These are phyloP conservation scores for Jamesozyma rosinii DNA, from an alignment of 805 yeast species.

Conservation along the genomic window DNA sequence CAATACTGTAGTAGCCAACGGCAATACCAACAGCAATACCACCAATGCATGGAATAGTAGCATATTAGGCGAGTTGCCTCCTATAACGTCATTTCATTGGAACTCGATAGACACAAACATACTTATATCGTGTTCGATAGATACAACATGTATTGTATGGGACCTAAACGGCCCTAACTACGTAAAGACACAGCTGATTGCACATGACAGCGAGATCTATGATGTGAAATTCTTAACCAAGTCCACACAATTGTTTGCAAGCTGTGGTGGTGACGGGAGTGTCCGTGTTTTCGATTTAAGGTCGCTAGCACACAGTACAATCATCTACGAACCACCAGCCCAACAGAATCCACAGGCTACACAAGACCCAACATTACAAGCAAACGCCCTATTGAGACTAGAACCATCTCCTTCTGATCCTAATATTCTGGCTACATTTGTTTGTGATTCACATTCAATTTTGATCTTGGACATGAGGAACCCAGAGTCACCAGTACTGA, in stretches of 20 bases:
- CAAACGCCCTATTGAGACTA: slow-evolving; percentile 60
- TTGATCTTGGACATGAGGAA: slow-evolving; percentile 73
- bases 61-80: slow-evolving; percentile 47
- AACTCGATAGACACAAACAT: slow-evolving; percentile 57
- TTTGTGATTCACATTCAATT: slow-evolving; percentile 56
- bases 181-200: slow-evolving; percentile 88
- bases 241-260: slow-evolving; percentile 65
- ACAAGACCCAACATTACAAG: slow-evolving; percentile 14
- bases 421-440: slow-evolving; percentile 76
- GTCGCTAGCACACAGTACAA: slow-evolving; percentile 85
- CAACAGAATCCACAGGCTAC: background rate
- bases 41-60: background rate
- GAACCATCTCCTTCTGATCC: slow-evolving; percentile 74
- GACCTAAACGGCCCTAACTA: slow-evolving; percentile 43
- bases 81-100: slow-evolving; percentile 94
- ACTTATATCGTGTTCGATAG: slow-evolving; percentile 79
- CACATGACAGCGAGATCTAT: slow-evolving; percentile 91
- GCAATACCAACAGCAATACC: background rate
- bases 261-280: slow-evolving; percentile 93
- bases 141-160: slow-evolving; percentile 97
- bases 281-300: slow-evolving; percentile 87
- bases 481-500: slow-evolving; percentile 74
- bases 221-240: slow-evolving; percentile 80
- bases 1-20: slow-evolving; percentile 27
- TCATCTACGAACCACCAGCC: slow-evolving; percentile 71